phyloP scores from a whole-genome alignment of 2,329 filamentous ascomycete species.

The Apiospora koreana region DNA sequence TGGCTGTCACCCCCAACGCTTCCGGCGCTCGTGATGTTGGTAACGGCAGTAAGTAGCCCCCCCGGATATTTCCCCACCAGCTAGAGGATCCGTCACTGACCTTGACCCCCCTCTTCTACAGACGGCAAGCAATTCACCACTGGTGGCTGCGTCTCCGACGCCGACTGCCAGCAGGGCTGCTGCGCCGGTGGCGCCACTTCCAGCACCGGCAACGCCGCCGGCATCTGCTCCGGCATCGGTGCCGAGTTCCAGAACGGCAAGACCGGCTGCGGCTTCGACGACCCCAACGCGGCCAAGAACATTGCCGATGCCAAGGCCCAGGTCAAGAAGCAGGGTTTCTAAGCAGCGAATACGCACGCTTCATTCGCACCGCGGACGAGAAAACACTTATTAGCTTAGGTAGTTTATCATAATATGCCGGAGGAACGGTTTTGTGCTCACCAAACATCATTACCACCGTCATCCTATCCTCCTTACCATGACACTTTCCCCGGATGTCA shows the following conservation, averaged over 20 bases:
- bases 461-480: neutral
- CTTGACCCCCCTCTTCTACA: neutral
- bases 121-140: slow-evolving; percentile 38
- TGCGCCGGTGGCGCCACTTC: slow-evolving; percentile 31
- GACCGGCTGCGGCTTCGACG: slow-evolving; percentile 38
- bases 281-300: slow-evolving; percentile 33
- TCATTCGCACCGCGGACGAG: neutral
- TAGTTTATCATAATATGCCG: neutral
- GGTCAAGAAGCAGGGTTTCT: slow-evolving; percentile 37
- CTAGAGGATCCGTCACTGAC: slow-evolving; percentile 19
- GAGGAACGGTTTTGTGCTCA: neutral
- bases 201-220: slow-evolving; percentile 28
- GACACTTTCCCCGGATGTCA: neutral
- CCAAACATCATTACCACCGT: neutral
- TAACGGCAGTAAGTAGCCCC: slow-evolving; percentile 20
- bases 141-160: slow-evolving; percentile 36
- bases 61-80: neutral
- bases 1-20: slow-evolving; percentile 35
- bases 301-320: slow-evolving; percentile 33
- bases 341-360: slow-evolving; percentile 10
- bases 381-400: neutral
- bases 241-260: slow-evolving; percentile 38
- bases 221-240: slow-evolving; percentile 37
- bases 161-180: slow-evolving; percentile 35
- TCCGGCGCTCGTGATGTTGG: slow-evolving; percentile 37